Percentiles rank a stretch among this genome's conserved stretches.
These are phyloP conservation scores for Podospora didyma DNA, from an alignment of 495 filamentous ascomycete species.

Conservation along the genomic window DNA sequence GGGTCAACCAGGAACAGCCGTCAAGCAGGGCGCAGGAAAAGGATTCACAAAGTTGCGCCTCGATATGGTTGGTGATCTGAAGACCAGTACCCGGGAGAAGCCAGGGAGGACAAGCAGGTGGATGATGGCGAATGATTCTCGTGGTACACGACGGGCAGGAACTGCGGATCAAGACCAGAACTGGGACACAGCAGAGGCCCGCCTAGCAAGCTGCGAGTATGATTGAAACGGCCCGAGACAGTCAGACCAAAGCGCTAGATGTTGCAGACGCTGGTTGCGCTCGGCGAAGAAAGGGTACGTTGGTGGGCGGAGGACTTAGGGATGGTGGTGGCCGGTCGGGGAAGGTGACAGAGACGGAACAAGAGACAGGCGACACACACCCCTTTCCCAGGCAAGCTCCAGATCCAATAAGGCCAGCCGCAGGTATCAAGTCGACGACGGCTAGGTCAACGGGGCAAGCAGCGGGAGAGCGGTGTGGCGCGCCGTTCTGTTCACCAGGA, in stretches of 20 bases:
- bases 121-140: slow-evolving; percentile 17
- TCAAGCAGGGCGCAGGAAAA: neutral
- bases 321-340: no score
- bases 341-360: no score
- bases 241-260: neutral
- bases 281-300: no score
- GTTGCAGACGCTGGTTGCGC: neutral
- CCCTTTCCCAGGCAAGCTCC: no score
- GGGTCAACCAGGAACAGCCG: neutral
- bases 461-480: neutral
- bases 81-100: neutral
- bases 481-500: neutral
- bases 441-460: neutral
- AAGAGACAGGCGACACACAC: no score
- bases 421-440: neutral
- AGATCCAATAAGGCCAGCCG: neutral
- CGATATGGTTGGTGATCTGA: neutral
- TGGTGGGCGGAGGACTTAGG: neutral
- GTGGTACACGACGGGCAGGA: slow-evolving; percentile 14
- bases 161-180: slow-evolving; percentile 1
- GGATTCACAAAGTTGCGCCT: neutral
- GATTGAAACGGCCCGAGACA: neutral
- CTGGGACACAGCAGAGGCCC: neutral
- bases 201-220: neutral
- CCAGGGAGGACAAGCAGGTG: neutral